These are phyloP conservation scores for Candida krabiensis DNA, from an alignment of 805 yeast species.

Conservation along the genomic window DNA sequence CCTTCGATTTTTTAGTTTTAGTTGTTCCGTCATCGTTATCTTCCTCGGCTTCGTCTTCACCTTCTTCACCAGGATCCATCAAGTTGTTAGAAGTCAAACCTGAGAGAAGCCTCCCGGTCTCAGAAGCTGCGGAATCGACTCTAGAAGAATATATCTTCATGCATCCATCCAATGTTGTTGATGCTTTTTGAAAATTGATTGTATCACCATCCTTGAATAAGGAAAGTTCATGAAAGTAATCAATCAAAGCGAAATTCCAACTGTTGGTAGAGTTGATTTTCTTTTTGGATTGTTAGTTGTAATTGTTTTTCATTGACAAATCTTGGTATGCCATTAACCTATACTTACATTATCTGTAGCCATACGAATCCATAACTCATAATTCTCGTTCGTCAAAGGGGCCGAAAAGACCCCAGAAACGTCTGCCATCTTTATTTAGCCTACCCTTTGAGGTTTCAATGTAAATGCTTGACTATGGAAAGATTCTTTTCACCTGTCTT, in stretches of 20 bases:
- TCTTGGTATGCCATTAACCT: no score
- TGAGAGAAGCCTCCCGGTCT: constrained; percentile 73
- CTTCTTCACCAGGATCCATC: constrained; percentile 20
- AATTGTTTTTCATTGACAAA: no score
- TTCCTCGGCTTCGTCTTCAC: constrained; percentile 22
- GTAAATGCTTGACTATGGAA: no score
- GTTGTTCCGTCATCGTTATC: constrained; percentile 23
- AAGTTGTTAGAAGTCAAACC: constrained; percentile 40
- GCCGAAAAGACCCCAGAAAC: constrained; percentile 18
- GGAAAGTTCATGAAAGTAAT: constrained; percentile 83
- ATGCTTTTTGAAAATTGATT: constrained; percentile 87
- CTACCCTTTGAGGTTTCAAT: no score
- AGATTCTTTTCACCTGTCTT: no score
- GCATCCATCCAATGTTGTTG: constrained; percentile 92
- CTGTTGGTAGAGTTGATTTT: constrained; percentile 82
- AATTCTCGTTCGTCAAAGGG: constrained; percentile 42
- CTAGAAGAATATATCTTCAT: constrained; percentile 89
- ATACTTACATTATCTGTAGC: constrained; percentile 62
- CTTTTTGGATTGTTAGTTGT: no score
- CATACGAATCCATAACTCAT: constrained; percentile 79
- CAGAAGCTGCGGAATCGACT: constrained; percentile 88
- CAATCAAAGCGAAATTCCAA: constrained; percentile 90
- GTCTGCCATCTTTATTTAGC: constrained; percentile 16
- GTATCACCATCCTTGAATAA: constrained; percentile 72
- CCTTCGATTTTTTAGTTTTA: constrained; percentile 13